Base-by-base conservation (phyloP, 176 grass and related monocot species). In the Musa acuminata region DNA sequence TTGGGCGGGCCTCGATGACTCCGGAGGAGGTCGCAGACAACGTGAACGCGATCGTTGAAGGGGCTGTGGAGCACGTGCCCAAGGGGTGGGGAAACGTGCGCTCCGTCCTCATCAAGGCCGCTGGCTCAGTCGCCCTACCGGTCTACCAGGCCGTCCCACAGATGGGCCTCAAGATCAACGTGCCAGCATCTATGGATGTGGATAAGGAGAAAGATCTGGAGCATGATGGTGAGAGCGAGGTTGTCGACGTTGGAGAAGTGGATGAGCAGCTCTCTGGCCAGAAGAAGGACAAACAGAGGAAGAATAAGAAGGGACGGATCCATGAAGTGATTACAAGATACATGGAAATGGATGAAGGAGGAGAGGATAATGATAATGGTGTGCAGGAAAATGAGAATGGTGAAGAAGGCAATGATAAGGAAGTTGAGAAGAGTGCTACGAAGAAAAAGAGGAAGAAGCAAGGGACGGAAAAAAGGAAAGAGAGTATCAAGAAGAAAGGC, bases 31-130 rank as follows among this genome's bases (percentile, higher is more conserved):
- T 91, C 4, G 86, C 82, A 2, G 86, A 99, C 1, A 99, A 99
- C 80, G 64, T 94, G 49, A 84, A 87, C 66, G 77, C 75, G 0
- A 84, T 73, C 0, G 43, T 91, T n/a, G 84, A 80, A 52, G 80
- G 72, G 1, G 84, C 95, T 0, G 83, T 87, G 9, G 78, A 84
- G 6, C 84, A 84, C 54, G 80, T 98, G 22, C 94, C 94, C 0
- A 98, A 91, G 81, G 93, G 90, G 52, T 98, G 90, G 87, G 85
- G 55, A 0, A 98, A 93, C 10, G 80, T 98, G 43, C 82, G 90
- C 66, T 87, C 94, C 1, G 27, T 96, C 19, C 88, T 88, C 74
- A 20, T 96, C 20, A 96, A 81, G 86, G 83, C 88, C 0, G 71
- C 88, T 14, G 83, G 85, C 72, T 96, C 91, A 0, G 83, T 90